phyloP scores from a whole-genome alignment of 768 basidiomycete species.

The Neoboletus brunneissimus region DNA sequence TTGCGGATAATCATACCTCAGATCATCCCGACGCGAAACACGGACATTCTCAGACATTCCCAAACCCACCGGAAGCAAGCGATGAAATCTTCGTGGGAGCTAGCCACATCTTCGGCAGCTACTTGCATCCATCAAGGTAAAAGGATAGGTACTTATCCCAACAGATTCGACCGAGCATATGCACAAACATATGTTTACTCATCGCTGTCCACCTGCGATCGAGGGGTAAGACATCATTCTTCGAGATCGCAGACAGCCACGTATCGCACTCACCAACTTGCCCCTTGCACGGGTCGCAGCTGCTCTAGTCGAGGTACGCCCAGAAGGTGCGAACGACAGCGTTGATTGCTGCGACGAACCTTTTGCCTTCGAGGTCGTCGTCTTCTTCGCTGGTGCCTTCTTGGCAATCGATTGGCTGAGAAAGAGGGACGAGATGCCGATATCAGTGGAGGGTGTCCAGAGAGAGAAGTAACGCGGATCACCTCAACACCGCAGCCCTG shows the following conservation, averaged over 20 bases:
- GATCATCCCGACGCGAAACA: too few species aligned
- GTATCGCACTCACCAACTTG: constrained; percentile 50
- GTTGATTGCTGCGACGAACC: constrained; percentile 39
- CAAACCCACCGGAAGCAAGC: background rate
- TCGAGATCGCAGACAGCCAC: constrained; percentile 11
- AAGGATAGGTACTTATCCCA: background rate
- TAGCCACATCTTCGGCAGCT: background rate
- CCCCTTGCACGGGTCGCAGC: constrained; percentile 69
- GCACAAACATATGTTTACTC: constrained; percentile 12
- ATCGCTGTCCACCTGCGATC: constrained; percentile 29
- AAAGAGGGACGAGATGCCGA: background rate
- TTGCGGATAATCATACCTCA: too few species aligned
- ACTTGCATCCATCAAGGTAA: background rate
- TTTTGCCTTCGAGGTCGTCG: constrained; percentile 35
- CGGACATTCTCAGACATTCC: too few species aligned
- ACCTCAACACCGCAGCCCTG: constrained; percentile 67
- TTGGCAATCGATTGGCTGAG: constrained; percentile 40
- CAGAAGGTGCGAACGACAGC: constrained; percentile 61
- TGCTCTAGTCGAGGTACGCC: constrained; percentile 54
- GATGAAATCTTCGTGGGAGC: background rate
- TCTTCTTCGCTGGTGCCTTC: constrained; percentile 54
- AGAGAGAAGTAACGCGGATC: constrained; percentile 18
- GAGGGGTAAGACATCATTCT: background rate
- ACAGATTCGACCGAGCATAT: background rate
- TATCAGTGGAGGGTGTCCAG: constrained; percentile 28